Evolutionary conservation across 1,284 basidiomycete genomes (phyloP).

Genomic region (Entoloma clypeatum): DNA sequence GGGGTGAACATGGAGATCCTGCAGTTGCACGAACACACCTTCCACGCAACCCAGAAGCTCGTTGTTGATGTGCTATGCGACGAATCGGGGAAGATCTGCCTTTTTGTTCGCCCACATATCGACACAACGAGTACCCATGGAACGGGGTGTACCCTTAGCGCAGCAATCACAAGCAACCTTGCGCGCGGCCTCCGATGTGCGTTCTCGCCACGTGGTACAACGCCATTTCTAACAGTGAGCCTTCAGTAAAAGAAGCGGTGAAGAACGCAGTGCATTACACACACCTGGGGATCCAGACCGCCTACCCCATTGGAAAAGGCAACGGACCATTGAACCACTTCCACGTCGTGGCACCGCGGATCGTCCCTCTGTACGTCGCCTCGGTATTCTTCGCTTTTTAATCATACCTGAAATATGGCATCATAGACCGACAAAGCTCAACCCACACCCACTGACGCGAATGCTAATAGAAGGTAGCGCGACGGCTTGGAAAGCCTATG

Average conservation of each 20-base stretch:
- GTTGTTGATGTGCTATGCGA: constrained; percentile 79
- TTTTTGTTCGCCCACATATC: constrained; percentile 68
- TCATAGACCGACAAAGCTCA: constrained; percentile 51
- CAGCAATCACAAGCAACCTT: constrained; percentile 74
- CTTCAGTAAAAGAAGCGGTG: constrained; percentile 57
- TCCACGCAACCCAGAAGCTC: constrained; percentile 28
- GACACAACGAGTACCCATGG: constrained; percentile 82
- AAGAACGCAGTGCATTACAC: constrained; percentile 67
- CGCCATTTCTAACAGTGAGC: no score
- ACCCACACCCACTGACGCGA: constrained; percentile 70
- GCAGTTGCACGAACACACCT: constrained; percentile 24
- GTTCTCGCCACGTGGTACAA: no score
- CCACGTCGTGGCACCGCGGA: constrained; percentile 51
- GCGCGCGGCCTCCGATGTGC: constrained; percentile 50
- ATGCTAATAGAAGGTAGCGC: constrained; percentile 60
- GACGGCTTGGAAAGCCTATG: constrained; percentile 69
- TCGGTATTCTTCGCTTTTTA: constrained; percentile 41
- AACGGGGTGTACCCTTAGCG: constrained; percentile 89
- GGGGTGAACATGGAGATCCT: constrained; percentile 64
- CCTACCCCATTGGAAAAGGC: constrained; percentile 71
- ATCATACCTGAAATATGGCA: not conserved
- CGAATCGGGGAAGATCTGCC: constrained; percentile 35
- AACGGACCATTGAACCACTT: constrained; percentile 88
- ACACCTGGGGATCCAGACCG: constrained; percentile 72
- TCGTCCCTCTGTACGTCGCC: no score